phyloP scores from a whole-genome alignment of 768 basidiomycete species.

The Hortiboletus flavorubellus region DNA sequence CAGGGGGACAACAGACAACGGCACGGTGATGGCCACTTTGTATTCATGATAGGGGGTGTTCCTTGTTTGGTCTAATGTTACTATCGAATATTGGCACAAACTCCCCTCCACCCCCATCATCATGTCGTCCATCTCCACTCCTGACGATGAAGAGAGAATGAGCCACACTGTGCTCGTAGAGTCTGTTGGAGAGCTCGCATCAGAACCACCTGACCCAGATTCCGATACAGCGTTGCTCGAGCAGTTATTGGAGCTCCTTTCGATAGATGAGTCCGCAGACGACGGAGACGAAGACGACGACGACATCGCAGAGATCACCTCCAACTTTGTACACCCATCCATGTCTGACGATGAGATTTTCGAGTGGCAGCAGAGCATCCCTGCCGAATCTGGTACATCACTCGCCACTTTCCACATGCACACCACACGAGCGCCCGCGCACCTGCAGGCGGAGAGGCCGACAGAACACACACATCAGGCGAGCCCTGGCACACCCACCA shows the following conservation, averaged over 20 bases:
- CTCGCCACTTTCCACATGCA: not conserved
- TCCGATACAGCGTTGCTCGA: not conserved
- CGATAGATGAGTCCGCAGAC: not conserved
- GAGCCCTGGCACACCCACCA: not conserved
- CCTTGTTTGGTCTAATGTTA: not conserved
- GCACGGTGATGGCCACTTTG: constrained; percentile 38
- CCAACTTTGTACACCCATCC: not conserved
- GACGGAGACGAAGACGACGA: not conserved
- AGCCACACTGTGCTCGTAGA: not conserved
- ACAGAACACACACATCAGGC: not conserved
- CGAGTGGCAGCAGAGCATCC: not conserved
- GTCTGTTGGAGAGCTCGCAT: not conserved
- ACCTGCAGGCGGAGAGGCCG: not conserved
- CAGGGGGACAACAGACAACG: constrained; percentile 59
- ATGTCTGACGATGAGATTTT: not conserved
- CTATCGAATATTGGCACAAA: not conserved
- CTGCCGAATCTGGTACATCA: not conserved
- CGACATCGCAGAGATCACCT: not conserved
- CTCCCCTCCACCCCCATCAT: not conserved
- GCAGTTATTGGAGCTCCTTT: not conserved
- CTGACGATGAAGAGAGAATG: not conserved
- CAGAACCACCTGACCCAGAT: not conserved
- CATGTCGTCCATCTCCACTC: not conserved
- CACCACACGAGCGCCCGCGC: not conserved
- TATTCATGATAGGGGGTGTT: constrained; percentile 3